Base-by-base conservation (phyloP, 129 eudicot genomes). In the Chrysanthemum makinoi region DNA sequence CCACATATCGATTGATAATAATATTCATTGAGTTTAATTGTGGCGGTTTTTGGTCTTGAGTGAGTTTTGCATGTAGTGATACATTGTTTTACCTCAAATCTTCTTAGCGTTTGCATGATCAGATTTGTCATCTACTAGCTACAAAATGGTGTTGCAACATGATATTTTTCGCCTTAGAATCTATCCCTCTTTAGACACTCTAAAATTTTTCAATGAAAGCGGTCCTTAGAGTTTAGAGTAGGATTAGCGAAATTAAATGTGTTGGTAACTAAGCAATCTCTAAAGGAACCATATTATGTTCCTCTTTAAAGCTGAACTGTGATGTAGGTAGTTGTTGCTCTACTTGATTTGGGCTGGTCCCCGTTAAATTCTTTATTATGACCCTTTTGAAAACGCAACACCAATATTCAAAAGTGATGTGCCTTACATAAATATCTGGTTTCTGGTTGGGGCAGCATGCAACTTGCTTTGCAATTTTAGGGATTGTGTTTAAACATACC, bases 401-500 rank as follows among this genome's bases (percentile, higher is more conserved):
- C 10, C 50, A 66, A 66, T 56, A 10, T 75, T 66, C 79, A 54
- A 55, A 43, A 75, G 72, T 75, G 35, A 1, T 2, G 19, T 75
- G 79, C 73, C 57, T 75, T 75, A 24, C 54, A 56, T 66, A 39
- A 39, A 39, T 39, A 39, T 39, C 46, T 39, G 60, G 65, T 67
- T 75, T 75, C 51, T 75, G 4, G 66, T 75, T 66, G 52, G 52
- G 57, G 46, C 52, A 49, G 57, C 20, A 68, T 68, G 72, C 71
- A 22, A 66, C 62, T 48, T 46, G 56, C 71, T 26, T 68, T 51
- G 62, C 73, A 68, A 28, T 48, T 52, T 48, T 26, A n/a, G 50
- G 12, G 35, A 48, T 48, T 66, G 57, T 48, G 54, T 46, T 46
- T 65, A 39, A 0, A 1, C 1, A 39, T 39, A 39, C 46, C 46